phyloP scores from a whole-genome alignment of 495 filamentous ascomycete species.

The Usnea hakonensis region DNA sequence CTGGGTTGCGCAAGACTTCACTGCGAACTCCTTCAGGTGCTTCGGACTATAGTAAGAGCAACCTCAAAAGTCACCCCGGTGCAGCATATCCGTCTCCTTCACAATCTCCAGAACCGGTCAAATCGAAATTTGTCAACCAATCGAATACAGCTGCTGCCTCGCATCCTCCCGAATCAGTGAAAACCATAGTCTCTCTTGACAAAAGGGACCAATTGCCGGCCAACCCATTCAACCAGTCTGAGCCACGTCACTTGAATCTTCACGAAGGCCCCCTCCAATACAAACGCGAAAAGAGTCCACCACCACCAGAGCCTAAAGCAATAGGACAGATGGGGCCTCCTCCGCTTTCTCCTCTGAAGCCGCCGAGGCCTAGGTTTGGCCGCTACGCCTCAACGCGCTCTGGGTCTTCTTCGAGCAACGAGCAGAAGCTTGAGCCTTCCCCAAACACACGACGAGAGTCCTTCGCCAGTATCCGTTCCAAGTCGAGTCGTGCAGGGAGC shows the following conservation, averaged over 20 bases:
- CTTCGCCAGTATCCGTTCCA: slow-evolving; percentile 31
- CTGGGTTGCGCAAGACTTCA: slow-evolving; percentile 36
- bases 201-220: slow-evolving; percentile 30
- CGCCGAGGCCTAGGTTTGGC: slow-evolving; percentile 18
- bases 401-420: slow-evolving; percentile 22
- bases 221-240: slow-evolving; percentile 35
- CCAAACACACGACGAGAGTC: slow-evolving; percentile 26
- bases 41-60: slow-evolving; percentile 24
- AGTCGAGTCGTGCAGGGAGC: slow-evolving; percentile 34
- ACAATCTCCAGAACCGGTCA: slow-evolving; percentile 20
- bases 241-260: slow-evolving; percentile 49
- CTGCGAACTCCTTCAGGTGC: slow-evolving; percentile 11
- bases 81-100: slow-evolving; percentile 26
- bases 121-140: slow-evolving; percentile 6
- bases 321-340: slow-evolving; percentile 10
- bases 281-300: slow-evolving; percentile 62
- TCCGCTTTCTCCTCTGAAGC: slow-evolving; percentile 18
- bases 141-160: slow-evolving; percentile 24
- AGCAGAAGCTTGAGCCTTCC: slow-evolving; percentile 17
- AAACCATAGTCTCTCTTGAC: slow-evolving; percentile 67
- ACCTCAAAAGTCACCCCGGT: slow-evolving; percentile 27
- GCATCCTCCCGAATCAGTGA: slow-evolving; percentile 67
- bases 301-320: slow-evolving; percentile 60
- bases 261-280: slow-evolving; percentile 56
- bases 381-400: slow-evolving; percentile 21